These are phyloP conservation scores for Arabidopsis suecica DNA, from an alignment of 345 rosid genomes.

Conservation along the genomic window DNA sequence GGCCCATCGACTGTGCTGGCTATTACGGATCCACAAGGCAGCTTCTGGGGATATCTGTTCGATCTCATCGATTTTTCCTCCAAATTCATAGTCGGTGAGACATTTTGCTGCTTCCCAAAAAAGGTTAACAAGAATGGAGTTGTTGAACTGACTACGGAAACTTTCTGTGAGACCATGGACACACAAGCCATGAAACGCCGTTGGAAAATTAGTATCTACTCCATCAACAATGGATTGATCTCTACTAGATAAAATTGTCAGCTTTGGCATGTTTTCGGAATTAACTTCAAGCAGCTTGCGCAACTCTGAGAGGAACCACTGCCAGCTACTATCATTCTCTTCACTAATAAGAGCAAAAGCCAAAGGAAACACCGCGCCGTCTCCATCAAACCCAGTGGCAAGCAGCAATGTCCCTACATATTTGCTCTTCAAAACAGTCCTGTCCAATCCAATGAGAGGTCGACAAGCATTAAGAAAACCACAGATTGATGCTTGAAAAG, in stretches of 20 bases:
- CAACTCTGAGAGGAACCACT: slow-evolving; percentile 95
- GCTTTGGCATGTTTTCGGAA: slow-evolving; percentile 92
- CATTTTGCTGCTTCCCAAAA: slow-evolving; percentile 94
- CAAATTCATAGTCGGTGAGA: slow-evolving; percentile 73
- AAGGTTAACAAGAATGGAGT: slow-evolving; percentile 80
- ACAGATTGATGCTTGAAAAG: slow-evolving; percentile 92
- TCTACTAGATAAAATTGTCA: slow-evolving; percentile 84
- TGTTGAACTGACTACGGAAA: slow-evolving; percentile 75
- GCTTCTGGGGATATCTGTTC: slow-evolving; percentile 85
- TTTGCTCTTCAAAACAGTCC: slow-evolving; percentile 78
- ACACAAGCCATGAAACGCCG: slow-evolving; percentile 94
- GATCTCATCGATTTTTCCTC: slow-evolving; percentile 75
- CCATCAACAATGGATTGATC: slow-evolving; percentile 77
- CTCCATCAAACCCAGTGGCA: slow-evolving; percentile 95
- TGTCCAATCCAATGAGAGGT: slow-evolving; percentile 85
- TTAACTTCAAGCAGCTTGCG: slow-evolving; percentile 83
- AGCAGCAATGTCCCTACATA: slow-evolving; percentile 90
- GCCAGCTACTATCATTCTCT: slow-evolving; percentile 89
- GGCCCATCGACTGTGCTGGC: slow-evolving; percentile 87
- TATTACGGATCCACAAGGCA: slow-evolving; percentile 74
- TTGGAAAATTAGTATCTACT: slow-evolving; percentile 86
- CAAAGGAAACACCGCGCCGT: slow-evolving; percentile 86
- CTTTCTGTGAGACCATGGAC: slow-evolving; percentile 83
- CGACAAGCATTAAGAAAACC: slow-evolving; percentile 93
- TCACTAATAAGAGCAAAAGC: slow-evolving; percentile 87